phyloP scores from a whole-genome alignment of 192 early-diverging fungal species.

The Coemansia sp. region DNA sequence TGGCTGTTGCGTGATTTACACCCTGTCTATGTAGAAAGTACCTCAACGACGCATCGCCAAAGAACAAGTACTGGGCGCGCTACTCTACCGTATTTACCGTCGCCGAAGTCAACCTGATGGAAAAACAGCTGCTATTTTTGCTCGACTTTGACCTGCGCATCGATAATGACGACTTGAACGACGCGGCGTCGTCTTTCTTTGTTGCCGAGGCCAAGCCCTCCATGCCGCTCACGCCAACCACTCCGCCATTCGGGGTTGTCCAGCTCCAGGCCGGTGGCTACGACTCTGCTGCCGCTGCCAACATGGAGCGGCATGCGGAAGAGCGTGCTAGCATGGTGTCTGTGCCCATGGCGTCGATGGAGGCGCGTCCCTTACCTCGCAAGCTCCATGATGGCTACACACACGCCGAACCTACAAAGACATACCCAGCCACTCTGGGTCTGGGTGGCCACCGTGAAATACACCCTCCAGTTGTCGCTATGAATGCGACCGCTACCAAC shows the following conservation, averaged over 20 bases:
- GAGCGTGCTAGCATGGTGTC: background rate
- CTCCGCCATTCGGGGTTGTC: constrained; percentile 28
- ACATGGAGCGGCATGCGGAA: background rate
- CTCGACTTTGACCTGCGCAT: constrained; percentile 63
- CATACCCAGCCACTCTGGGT: constrained; percentile 45
- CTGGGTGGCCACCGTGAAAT: constrained; percentile 18
- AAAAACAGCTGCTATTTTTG: constrained; percentile 75
- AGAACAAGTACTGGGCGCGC: constrained; percentile 85
- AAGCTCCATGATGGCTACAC: constrained; percentile 4
- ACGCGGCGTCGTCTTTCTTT: constrained; percentile 35
- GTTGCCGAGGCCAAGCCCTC: constrained; percentile 7
- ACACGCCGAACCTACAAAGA: constrained; percentile 13
- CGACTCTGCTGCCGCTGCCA: background rate
- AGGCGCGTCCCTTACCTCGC: constrained; percentile 1
- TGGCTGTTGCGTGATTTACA: background rate
- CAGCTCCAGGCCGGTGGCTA: constrained; percentile 8
- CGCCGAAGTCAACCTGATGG: constrained; percentile 83
- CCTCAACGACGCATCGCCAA: constrained; percentile 79
- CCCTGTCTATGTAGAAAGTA: constrained; percentile 60
- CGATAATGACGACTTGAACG: constrained; percentile 51
- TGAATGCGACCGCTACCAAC: background rate
- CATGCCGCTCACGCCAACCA: constrained; percentile 47
- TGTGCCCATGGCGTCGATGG: background rate
- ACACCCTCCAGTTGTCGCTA: background rate
- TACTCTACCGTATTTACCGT: constrained; percentile 73